phyloP scores from a whole-genome alignment of 805 yeast genomes.

The Kazachstania viticola region DNA sequence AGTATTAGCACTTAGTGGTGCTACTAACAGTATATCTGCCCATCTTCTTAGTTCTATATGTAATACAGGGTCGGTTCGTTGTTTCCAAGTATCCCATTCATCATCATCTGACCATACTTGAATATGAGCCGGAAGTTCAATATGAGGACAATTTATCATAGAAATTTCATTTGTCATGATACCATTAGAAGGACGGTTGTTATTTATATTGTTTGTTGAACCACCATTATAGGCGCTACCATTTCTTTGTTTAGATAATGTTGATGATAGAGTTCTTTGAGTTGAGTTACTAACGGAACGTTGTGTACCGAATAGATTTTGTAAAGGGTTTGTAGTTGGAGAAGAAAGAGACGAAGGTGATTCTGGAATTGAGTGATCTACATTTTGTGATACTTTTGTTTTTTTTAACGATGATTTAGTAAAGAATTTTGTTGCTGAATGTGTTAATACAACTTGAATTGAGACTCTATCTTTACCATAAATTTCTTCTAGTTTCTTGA shows the following conservation, averaged over 20 bases:
- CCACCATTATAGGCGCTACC: neutral
- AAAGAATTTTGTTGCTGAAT: constrained; percentile 71
- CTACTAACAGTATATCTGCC: constrained; percentile 89
- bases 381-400: constrained; percentile 10
- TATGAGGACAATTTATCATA: constrained; percentile 25
- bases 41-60: constrained; percentile 92
- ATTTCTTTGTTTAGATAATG: neutral
- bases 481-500: constrained; percentile 69
- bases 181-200: neutral
- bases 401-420: constrained; percentile 3
- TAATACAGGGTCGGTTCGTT: constrained; percentile 78
- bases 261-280: neutral
- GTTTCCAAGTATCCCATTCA: constrained; percentile 87
- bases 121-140: constrained; percentile 52
- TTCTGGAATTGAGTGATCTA: neutral
- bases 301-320: neutral
- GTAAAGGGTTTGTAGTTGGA: neutral
- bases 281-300: neutral
- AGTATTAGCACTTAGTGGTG: constrained; percentile 93
- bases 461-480: constrained; percentile 66
- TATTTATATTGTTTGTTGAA: neutral
- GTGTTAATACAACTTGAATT: constrained; percentile 77
- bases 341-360: neutral
- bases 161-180: neutral
- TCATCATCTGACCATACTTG: constrained; percentile 88